These are phyloP conservation scores for Diaporthe ilicicola DNA, from an alignment of 2,329 filamentous ascomycete species.

Conservation along the genomic window DNA sequence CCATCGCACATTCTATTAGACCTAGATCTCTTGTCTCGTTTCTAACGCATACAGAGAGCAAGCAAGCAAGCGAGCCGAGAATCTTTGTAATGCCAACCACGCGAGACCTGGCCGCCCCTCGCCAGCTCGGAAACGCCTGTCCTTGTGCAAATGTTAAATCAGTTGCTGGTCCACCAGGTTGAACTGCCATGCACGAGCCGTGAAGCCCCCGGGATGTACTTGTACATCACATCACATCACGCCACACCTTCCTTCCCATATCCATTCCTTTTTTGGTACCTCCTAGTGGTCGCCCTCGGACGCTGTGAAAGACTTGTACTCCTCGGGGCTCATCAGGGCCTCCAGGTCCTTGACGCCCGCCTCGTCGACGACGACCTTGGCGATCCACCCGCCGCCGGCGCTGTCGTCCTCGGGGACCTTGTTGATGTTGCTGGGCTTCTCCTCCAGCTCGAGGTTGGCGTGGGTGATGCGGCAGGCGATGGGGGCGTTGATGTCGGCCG, in stretches of 20 bases:
- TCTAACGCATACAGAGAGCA: constrained; percentile 10
- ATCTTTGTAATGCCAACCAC: constrained; percentile 28
- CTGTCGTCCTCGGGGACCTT: constrained; percentile 82
- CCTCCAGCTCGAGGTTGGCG: constrained; percentile 79
- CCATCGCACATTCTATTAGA: constrained; percentile 1
- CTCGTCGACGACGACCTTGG: constrained; percentile 81
- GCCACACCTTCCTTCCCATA: not conserved
- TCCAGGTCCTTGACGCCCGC: constrained; percentile 73
- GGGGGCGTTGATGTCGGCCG: constrained; percentile 95
- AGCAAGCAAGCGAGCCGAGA: constrained; percentile 17
- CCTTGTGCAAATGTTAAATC: constrained; percentile 24
- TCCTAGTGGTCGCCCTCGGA: constrained; percentile 49
- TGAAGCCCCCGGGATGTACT: not conserved
- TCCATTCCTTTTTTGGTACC: not conserved
- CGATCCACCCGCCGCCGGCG: constrained; percentile 87
- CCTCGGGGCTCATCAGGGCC: constrained; percentile 76
- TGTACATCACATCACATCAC: constrained; percentile 19
- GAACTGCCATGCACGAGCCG: constrained; percentile 40
- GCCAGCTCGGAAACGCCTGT: constrained; percentile 30
- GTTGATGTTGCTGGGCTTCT: constrained; percentile 89
- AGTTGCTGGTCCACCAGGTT: constrained; percentile 38
- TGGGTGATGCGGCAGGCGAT: constrained; percentile 79
- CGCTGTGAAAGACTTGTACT: constrained; percentile 79
- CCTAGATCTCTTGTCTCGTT: not conserved
- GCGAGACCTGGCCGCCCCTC: constrained; percentile 3